Base-by-base conservation (phyloP, 2,329 filamentous ascomycete genomes). In the Colletotrichum horii region DNA sequence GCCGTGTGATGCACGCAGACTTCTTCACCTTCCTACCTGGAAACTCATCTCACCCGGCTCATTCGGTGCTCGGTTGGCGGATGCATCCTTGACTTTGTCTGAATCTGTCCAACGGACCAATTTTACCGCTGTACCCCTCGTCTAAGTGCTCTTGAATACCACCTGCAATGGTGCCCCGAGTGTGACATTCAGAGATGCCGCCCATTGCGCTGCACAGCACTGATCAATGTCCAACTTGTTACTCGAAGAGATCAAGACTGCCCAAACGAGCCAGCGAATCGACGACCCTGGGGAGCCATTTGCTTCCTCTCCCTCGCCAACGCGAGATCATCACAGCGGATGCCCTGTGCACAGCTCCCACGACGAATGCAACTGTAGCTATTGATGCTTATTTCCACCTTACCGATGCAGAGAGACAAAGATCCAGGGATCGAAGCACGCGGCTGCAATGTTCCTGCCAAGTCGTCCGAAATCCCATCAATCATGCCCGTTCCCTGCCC, bases 401-500 rank as follows among this genome's bases (percentile, higher is more conserved):
- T 15, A 34, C 28, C 24, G 28, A 52, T 52, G 14, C 43, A 52
- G 43, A 52, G n/a, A 70, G 15, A 69, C 52, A 56, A 12, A 56
- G 28, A 26, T 8, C 34, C 34, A 16, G 60, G 48, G 34, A 48
- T 15, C 48, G 22, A 34, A 52, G 38, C 26, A 28, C 8, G 55
- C 56, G 43, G 73, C 36, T 72, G 38, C 69, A 67, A 56, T 55
- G 64, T 67, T 72, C 62, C 62, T 72, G 56, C 73, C 55, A 67
- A 71, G 56, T 55, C 26, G 38, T 62, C 62, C 56, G n/a, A 36
- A 72, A 72, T 71, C 73, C 73, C 69, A 62, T 75, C 69, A 72
- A 72, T 75, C 69, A 75, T 58, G 38, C 62, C 55, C 32, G 38
- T 62, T 72, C 38, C 69, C 38, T 75, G 38, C 62, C 55, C 32